phyloP scores from a whole-genome alignment of 441 rosid genomes.

The Cnidoscolus chayamansa region DNA sequence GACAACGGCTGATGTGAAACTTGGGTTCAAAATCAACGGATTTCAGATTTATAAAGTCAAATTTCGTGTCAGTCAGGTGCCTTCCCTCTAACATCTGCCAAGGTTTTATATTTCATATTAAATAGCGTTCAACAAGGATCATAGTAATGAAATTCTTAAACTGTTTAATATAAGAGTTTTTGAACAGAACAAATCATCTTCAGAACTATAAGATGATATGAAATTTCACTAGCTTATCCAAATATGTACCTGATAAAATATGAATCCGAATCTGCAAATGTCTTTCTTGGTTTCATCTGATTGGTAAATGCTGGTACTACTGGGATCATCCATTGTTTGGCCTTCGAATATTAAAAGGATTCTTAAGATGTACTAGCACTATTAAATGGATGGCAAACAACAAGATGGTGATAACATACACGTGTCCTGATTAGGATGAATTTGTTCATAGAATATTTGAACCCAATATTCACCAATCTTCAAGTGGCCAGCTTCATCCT shows the following conservation, averaged over 20 bases:
- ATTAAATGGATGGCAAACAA: background rate
- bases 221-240: background rate
- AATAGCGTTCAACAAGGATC: background rate
- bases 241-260: conserved; percentile 43
- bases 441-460: conserved; percentile 47
- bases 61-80: conserved; percentile 15
- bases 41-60: conserved; percentile 22
- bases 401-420: conserved; percentile 25
- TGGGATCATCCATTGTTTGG: conserved; percentile 30
- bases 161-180: background rate
- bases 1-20: conserved; percentile 42
- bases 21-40: conserved; percentile 34
- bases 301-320: conserved; percentile 19
- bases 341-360: conserved; percentile 24
- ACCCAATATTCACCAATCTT: conserved; percentile 68
- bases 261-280: conserved; percentile 37
- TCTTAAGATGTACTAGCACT: conserved; percentile 3
- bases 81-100: conserved; percentile 57
- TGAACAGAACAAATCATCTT: background rate
- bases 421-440: conserved; percentile 41
- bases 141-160: background rate
- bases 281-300: conserved; percentile 37
- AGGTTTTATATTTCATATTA: conserved; percentile 5
- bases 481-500: conserved; percentile 53
- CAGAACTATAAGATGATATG: background rate